Percentiles rank a stretch among this genome's conserved stretches.
Evolutionary conservation across 768 basidiomycete species (phyloP).

Genomic region (Rhodotorula sphaerocarpa): DNA sequence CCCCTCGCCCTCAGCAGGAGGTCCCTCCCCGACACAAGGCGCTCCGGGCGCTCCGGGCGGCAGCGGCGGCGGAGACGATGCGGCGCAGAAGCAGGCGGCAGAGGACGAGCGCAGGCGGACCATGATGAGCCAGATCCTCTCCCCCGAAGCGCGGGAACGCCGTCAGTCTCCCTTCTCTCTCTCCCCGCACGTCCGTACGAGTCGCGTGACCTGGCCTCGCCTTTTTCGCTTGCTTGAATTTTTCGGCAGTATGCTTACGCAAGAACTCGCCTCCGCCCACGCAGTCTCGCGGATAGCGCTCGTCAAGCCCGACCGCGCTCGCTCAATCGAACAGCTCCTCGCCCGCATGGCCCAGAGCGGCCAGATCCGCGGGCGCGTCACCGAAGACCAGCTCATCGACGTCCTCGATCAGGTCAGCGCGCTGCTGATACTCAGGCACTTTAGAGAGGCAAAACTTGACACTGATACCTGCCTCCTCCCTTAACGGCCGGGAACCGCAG

Average conservation of each 20-base stretch:
- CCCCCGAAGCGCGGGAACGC: conserved; percentile 69
- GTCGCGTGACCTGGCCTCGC: no score
- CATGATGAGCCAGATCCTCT: conserved; percentile 67
- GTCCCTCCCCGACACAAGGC: conserved; percentile 15
- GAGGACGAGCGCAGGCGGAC: conserved; percentile 65
- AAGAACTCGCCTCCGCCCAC: neutral
- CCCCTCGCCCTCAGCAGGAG: conserved; percentile 8
- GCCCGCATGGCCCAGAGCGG: conserved; percentile 75
- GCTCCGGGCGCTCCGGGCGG: conserved; percentile 25
- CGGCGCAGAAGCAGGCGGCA: conserved; percentile 54
- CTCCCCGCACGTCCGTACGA: neutral
- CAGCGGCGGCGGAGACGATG: conserved; percentile 46
- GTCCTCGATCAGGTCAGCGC: conserved; percentile 67
- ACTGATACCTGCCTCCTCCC: neutral
- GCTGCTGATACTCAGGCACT: neutral
- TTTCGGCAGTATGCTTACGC: neutral
- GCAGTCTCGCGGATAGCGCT: conserved; percentile 78
- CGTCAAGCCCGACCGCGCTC: conserved; percentile 71
- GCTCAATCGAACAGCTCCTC: conserved; percentile 69
- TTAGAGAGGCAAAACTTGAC: neutral
- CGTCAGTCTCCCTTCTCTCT: conserved; percentile 47
- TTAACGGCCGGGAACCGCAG: conserved; percentile 43
- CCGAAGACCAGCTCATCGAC: conserved; percentile 72
- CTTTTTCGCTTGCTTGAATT: no score
- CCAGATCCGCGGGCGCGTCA: conserved; percentile 66